A percentile compares a stretch with the other conserved stretches of the same genome.
phyloP scores from a whole-genome alignment of 768 basidiomycete species.

The Termitomyces sp. region DNA sequence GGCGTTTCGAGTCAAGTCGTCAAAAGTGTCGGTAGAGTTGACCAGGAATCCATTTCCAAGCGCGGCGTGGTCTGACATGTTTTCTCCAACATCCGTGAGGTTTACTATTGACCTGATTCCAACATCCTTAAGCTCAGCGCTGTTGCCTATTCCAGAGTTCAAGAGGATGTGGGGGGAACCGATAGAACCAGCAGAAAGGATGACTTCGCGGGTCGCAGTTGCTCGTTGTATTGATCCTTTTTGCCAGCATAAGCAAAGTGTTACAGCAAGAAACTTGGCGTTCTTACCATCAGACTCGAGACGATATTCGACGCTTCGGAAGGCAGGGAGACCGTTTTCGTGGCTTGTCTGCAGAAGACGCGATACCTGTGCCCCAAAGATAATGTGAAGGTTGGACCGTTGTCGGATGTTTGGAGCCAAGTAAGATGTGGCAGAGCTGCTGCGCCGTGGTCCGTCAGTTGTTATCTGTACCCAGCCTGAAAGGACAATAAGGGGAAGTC shows the following conservation, averaged over 20 bases:
- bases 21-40: not conserved
- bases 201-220: constrained; percentile 28
- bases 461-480: constrained; percentile 20
- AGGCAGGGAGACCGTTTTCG: constrained; percentile 4
- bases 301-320: constrained; percentile 16
- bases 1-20: not conserved
- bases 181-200: constrained; percentile 31
- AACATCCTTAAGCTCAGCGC: constrained; percentile 11
- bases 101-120: constrained; percentile 23
- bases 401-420: constrained; percentile 15
- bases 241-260: constrained; percentile 1
- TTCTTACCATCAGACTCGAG: not conserved
- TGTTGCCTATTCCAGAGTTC: constrained; percentile 31
- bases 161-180: constrained; percentile 27
- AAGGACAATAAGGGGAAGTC: not conserved
- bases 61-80: constrained; percentile 29
- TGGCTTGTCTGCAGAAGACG: constrained; percentile 17
- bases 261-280: not conserved
- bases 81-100: constrained; percentile 33
- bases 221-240: constrained; percentile 8
- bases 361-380: constrained; percentile 22
- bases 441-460: constrained; percentile 15
- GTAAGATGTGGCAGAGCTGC: constrained; percentile 24
- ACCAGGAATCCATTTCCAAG: not conserved
- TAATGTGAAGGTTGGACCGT: constrained; percentile 21